A percentile compares a stretch with the other conserved stretches of the same genome.
Conservation (phyloP, 2,329 filamentous ascomycete genomes). For the Exophiala phaeomuriformis region DNA sequence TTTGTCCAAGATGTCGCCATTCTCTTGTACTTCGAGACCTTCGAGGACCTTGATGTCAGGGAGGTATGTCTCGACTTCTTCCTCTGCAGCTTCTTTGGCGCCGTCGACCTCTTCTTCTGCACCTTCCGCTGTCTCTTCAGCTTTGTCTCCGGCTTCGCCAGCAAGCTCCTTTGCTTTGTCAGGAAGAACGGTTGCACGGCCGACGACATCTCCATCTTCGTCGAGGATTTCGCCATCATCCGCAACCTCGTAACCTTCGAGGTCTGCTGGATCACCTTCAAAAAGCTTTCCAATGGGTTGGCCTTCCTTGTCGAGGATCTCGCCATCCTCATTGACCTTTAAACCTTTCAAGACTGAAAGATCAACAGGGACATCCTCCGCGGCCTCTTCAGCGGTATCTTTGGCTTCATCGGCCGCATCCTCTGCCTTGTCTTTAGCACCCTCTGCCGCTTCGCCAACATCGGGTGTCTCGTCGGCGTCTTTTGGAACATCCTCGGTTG, state of each 20-base stretch:
- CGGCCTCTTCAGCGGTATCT: slow-evolving; percentile 27
- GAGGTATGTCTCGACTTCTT: slow-evolving; percentile 32
- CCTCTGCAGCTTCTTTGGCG: slow-evolving; percentile 33
- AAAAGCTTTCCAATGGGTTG: slow-evolving; percentile 35
- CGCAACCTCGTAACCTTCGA: slow-evolving; percentile 37
- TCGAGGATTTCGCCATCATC: slow-evolving; percentile 32
- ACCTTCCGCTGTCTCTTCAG: slow-evolving; percentile 29
- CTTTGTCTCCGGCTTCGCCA: slow-evolving; percentile 27
- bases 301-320: slow-evolving; percentile 34
- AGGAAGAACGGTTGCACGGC: slow-evolving; percentile 32
- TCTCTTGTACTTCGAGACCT: slow-evolving; percentile 43
- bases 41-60: slow-evolving; percentile 33
- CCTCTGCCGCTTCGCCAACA: slow-evolving; percentile 29
- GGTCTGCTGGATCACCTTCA: slow-evolving; percentile 37
- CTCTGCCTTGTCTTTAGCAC: slow-evolving; percentile 28
- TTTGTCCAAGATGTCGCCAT: slow-evolving; percentile 47
- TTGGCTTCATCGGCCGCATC: slow-evolving; percentile 27
- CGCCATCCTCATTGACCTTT: slow-evolving; percentile 33
- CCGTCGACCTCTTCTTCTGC: slow-evolving; percentile 25
- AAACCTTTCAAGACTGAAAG: slow-evolving; percentile 37
- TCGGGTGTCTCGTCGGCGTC: slow-evolving; percentile 5
- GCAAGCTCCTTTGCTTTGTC: slow-evolving; percentile 21
- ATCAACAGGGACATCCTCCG: slow-evolving; percentile 28
- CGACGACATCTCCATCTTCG: slow-evolving; percentile 32
- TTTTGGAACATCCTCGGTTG: slow-evolving; percentile 26